Percentiles rank a stretch among this genome's conserved stretches.
These are phyloP conservation scores for Colletotrichum lini DNA, from an alignment of 2,329 filamentous ascomycete species.

Conservation along the genomic window DNA sequence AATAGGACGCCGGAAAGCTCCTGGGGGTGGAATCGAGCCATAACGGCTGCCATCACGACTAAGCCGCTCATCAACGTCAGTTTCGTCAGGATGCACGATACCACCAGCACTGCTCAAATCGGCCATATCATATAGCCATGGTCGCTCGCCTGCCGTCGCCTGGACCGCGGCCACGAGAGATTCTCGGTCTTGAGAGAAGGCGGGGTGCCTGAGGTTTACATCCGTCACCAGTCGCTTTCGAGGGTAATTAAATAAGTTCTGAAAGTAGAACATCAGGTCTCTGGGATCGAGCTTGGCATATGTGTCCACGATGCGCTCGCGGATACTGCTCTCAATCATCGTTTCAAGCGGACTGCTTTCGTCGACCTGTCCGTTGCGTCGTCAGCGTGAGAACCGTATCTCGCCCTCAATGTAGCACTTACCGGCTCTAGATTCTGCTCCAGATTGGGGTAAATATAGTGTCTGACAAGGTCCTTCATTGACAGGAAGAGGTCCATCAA, in stretches of 20 bases:
- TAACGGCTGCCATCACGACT: slow-evolving; percentile 55
- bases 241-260: slow-evolving; percentile 62
- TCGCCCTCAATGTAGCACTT: slow-evolving; percentile 40
- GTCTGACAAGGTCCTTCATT: slow-evolving; percentile 59
- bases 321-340: slow-evolving; percentile 41
- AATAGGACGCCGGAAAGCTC: slow-evolving; percentile 48
- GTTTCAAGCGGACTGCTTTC: slow-evolving; percentile 32
- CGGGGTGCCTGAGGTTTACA: slow-evolving; percentile 56
- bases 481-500: slow-evolving; percentile 62
- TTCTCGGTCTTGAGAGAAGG: slow-evolving; percentile 62
- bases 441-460: slow-evolving; percentile 63
- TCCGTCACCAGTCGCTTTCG: slow-evolving; percentile 60
- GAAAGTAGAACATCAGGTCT: slow-evolving; percentile 65
- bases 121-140: slow-evolving; percentile 50
- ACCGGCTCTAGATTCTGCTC: slow-evolving; percentile 55
- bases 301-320: slow-evolving; percentile 57
- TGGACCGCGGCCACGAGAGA: slow-evolving; percentile 58
- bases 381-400: not conserved
- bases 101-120: slow-evolving; percentile 53
- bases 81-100: slow-evolving; percentile 57
- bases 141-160: slow-evolving; percentile 56
- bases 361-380: slow-evolving; percentile 12
- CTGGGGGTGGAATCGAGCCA: slow-evolving; percentile 52
- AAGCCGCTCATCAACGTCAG: slow-evolving; percentile 52
- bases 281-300: slow-evolving; percentile 66